These are phyloP conservation scores for Excoecaria cochinchinensis DNA, from an alignment of 345 rosid genomes.

Conservation along the genomic window DNA sequence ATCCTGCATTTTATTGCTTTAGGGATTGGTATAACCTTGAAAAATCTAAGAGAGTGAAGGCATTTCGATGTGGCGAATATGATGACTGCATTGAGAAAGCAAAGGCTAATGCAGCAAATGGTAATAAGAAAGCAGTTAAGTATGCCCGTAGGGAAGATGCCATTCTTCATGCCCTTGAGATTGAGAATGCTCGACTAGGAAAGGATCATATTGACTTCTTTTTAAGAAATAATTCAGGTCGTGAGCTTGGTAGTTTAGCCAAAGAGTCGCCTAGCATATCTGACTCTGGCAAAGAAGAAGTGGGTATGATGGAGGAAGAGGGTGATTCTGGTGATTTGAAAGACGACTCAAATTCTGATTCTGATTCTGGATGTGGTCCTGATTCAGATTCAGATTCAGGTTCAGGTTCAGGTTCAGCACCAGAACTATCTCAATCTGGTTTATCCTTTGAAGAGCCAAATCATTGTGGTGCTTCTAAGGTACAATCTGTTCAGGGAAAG, in stretches of 20 bases:
- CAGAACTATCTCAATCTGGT: constrained; percentile 66
- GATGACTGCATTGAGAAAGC: constrained; percentile 81
- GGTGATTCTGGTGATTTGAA: constrained; percentile 38
- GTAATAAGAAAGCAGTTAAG: constrained; percentile 68
- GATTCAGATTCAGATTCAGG: constrained; percentile 34
- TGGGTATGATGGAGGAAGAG: constrained; percentile 35
- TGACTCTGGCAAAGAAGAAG: constrained; percentile 50
- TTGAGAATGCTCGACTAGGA: constrained; percentile 70
- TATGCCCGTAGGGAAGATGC: constrained; percentile 96
- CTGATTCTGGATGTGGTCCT: constrained; percentile 26
- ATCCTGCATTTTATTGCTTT: constrained; percentile 13
- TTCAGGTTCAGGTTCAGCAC: constrained; percentile 37
- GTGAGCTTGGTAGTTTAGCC: constrained; percentile 39
- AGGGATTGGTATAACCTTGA: constrained; percentile 99
- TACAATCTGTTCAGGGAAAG: constrained; percentile 49
- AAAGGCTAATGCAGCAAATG: constrained; percentile 67
- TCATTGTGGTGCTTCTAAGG: constrained; percentile 42
- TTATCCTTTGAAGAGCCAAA: constrained; percentile 66
- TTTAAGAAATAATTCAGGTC: constrained; percentile 31
- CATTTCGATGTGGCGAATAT: constrained; percentile 96
- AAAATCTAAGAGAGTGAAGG: constrained; percentile 89
- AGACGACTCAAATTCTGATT: constrained; percentile 4
- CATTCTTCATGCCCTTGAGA: constrained; percentile 84
- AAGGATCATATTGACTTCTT: constrained; percentile 48
- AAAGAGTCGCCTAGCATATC: constrained; percentile 53